A percentile compares a stretch with the other conserved stretches of the same genome.
Evolutionary conservation across 208 protist genomes (phyloP).

Genomic region (Trypanosoma mega): DNA sequence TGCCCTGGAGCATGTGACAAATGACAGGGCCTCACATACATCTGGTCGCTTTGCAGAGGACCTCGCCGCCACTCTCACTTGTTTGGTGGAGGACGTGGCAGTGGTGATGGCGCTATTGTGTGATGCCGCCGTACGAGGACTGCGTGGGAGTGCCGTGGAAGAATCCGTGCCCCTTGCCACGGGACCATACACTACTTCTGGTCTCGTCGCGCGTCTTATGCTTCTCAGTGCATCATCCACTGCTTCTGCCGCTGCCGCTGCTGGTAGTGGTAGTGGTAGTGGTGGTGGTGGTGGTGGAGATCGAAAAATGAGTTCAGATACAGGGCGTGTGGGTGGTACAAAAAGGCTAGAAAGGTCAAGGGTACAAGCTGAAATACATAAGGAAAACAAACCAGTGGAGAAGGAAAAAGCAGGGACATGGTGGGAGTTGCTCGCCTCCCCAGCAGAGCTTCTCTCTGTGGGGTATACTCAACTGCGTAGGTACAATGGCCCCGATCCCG

Average conservation of each 20-base stretch:
- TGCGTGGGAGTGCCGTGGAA: background rate
- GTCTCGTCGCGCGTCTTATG: conserved; percentile 2
- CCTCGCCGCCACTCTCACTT: background rate
- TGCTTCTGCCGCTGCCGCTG: too few species aligned
- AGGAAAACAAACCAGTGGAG: too few species aligned
- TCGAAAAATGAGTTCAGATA: too few species aligned
- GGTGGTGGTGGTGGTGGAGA: too few species aligned
- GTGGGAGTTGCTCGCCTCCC: conserved; percentile 11
- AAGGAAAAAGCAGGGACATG: background rate
- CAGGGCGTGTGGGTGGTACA: too few species aligned
- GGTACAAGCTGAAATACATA: too few species aligned
- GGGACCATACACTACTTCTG: conserved; percentile 5
- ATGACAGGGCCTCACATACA: too few species aligned
- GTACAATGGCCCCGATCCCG: too few species aligned
- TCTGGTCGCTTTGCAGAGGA: conserved; percentile 1
- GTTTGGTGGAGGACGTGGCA: conserved; percentile 21
- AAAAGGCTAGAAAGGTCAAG: too few species aligned
- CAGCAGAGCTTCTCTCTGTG: conserved; percentile 13
- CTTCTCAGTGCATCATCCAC: background rate
- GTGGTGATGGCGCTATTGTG: conserved; percentile 29
- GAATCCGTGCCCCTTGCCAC: background rate
- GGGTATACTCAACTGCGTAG: conserved; percentile 14
- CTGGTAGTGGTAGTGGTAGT: too few species aligned
- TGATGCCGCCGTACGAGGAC: background rate
- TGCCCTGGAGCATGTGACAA: background rate